Base-by-base conservation (phyloP, 2,329 filamentous ascomycete genomes). In the Tolypocladium cylindrosporum region DNA sequence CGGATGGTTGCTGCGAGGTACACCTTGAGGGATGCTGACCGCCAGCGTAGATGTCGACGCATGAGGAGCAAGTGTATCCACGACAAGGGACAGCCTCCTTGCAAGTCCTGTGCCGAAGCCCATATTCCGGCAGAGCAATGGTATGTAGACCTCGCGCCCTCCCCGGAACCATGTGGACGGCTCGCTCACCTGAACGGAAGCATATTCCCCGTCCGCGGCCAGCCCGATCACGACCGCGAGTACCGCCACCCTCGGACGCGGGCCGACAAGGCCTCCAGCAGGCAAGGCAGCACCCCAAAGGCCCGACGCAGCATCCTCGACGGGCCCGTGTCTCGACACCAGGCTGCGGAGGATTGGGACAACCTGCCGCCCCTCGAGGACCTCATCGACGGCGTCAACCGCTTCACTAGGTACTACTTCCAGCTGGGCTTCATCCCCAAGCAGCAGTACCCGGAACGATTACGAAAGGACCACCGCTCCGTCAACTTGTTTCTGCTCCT, bases 341-440 rank as follows among this genome's bases (percentile, higher is more conserved):
- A 56, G 64, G 48, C 58, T 4, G 51, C 59, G 3, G 73, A 81
- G 54, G 74, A 77, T 39, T 82, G 80, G 80, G 75, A 77, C 11
- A 68, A 74, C 4, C 69, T 84, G 16, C 80, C 81, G 13, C 75
- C 77, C 1, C 64, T 81, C 19, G 66, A 72, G 1, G 75, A 79
- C 50, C 73, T 83, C 55, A 71, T 83, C 31, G 79, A 83, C 54
- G 79, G 75, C 7, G 76, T 83, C 59, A 71, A 78, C 58, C 75
- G 74, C 48, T 83, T 85, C 62, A 82, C 76, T 1, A 71, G 71
- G 8, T 75, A 82, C 62, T 85, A 82, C 65, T 83, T 84, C 61
- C 82, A 85, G 66, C 75, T 84, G 8, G 79, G 82, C 31, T 85
- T 85, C 64, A 79, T 84, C 40, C 79, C 78, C 6, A 83, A 81